These are phyloP conservation scores for Pseudogymnoascus destructans DNA, from an alignment of 2,329 filamentous ascomycete species.

Conservation along the genomic window DNA sequence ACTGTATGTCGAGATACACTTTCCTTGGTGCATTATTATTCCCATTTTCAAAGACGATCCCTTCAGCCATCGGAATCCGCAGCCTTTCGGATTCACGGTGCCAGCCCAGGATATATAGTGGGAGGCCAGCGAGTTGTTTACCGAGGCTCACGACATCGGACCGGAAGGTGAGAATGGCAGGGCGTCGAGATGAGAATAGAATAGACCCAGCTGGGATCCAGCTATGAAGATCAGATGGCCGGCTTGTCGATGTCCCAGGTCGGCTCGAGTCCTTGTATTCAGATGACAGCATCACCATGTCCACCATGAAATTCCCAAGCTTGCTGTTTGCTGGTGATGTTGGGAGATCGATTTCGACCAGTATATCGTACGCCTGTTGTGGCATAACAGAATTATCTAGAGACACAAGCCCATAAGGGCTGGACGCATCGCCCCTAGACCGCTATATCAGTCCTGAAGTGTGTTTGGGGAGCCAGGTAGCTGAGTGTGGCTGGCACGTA, in stretches of 20 bases:
- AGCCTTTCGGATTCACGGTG: slow-evolving; percentile 51
- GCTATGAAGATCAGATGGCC: slow-evolving; percentile 21
- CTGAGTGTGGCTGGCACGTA: slow-evolving; percentile 23
- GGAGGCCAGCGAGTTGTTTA: slow-evolving; percentile 48
- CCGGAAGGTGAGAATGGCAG: slow-evolving; percentile 66
- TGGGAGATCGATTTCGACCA: slow-evolving; percentile 62
- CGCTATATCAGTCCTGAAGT: slow-evolving; percentile 9
- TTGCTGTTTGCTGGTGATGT: slow-evolving; percentile 62
- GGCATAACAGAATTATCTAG: slow-evolving; percentile 41
- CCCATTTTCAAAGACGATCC: slow-evolving; percentile 44
- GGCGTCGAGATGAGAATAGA: slow-evolving; percentile 53
- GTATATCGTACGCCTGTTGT: slow-evolving; percentile 74
- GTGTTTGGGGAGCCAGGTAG: neutral
- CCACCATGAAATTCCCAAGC: slow-evolving; percentile 90
- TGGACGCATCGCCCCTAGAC: slow-evolving; percentile 27
- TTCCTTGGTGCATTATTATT: slow-evolving; percentile 34
- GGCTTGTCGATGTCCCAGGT: slow-evolving; percentile 13
- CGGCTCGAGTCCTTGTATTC: slow-evolving; percentile 24
- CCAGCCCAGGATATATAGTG: slow-evolving; percentile 56
- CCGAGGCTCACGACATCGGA: slow-evolving; percentile 54
- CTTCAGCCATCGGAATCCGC: slow-evolving; percentile 59
- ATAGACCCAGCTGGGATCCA: slow-evolving; percentile 26
- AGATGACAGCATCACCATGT: slow-evolving; percentile 52
- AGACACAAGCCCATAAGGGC: slow-evolving; percentile 24
- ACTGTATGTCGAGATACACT: slow-evolving; percentile 32